Conservation (phyloP, 129 eudicot species). For the Flaveria linearis region DNA sequence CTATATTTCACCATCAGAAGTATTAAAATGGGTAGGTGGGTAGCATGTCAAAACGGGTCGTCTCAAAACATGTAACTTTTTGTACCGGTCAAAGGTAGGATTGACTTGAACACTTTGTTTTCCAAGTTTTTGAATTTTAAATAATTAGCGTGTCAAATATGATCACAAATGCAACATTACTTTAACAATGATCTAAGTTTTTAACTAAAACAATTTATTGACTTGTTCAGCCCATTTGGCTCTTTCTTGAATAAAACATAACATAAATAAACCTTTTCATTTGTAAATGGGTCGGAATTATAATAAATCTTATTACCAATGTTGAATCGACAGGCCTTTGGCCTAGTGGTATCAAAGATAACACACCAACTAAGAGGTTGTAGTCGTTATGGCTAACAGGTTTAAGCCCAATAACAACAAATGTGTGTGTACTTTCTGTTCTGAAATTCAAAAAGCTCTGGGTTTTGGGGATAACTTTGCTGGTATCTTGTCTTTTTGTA, state of each 20-base stretch:
- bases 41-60: neutral
- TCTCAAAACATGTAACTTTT: neutral
- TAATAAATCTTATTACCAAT: neutral
- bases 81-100: neutral
- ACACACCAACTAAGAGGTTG: neutral
- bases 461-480: constrained; percentile 16
- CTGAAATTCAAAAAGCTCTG: neutral
- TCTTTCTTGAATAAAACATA: neutral
- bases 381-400: neutral
- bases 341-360: neutral
- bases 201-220: neutral
- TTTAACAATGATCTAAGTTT: neutral
- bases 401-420: neutral
- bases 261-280: neutral
- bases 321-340: neutral
- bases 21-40: neutral
- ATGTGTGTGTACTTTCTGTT: neutral
- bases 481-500: constrained; percentile 35
- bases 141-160: neutral
- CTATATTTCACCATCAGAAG: neutral
- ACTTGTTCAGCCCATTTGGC: neutral
- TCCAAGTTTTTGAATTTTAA: neutral
- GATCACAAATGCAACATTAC: neutral
- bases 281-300: neutral
- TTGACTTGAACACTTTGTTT: neutral